These are phyloP conservation scores for Trichoderma citrinoviride DNA, from an alignment of 2,329 filamentous ascomycete species.

Conservation along the genomic window DNA sequence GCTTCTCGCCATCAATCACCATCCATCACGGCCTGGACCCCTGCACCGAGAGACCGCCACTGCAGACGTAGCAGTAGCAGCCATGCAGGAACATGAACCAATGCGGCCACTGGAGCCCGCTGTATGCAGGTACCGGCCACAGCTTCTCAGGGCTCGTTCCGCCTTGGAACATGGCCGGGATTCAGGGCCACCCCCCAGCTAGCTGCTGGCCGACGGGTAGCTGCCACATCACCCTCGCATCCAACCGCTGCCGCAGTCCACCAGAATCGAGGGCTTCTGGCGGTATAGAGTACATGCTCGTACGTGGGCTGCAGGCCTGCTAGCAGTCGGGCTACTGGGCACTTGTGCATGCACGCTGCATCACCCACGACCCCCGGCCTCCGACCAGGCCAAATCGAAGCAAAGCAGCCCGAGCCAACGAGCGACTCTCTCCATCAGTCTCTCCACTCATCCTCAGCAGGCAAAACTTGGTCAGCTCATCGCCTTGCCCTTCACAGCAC, in stretches of 20 bases:
- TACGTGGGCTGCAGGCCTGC: background rate
- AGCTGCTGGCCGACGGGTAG: background rate
- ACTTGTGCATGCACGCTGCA: conserved; percentile 17
- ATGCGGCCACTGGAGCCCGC: conserved; percentile 18
- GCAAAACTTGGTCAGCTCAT: conserved; percentile 4
- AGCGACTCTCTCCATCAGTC: background rate
- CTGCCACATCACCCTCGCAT: conserved; percentile 10
- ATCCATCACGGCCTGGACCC: background rate
- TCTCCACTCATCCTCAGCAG: background rate
- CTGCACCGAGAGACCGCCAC: conserved; percentile 16
- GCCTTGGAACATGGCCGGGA: conserved; percentile 2
- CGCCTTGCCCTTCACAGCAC: conserved; percentile 11
- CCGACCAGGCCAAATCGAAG: background rate
- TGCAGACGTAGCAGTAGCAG: conserved; percentile 19
- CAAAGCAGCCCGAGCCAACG: too few species aligned
- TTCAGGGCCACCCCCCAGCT: background rate
- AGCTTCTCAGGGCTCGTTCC: conserved; percentile 17
- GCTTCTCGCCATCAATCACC: background rate
- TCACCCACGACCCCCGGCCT: conserved; percentile 2
- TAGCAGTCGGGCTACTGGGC: background rate
- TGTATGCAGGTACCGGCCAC: conserved; percentile 20
- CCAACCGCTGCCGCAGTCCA: background rate
- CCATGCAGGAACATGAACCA: conserved; percentile 21
- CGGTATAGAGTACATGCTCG: background rate
- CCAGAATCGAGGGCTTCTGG: background rate